These are phyloP conservation scores for Mentha longifolia DNA, from an alignment of 257 asterid species.

Conservation along the genomic window DNA sequence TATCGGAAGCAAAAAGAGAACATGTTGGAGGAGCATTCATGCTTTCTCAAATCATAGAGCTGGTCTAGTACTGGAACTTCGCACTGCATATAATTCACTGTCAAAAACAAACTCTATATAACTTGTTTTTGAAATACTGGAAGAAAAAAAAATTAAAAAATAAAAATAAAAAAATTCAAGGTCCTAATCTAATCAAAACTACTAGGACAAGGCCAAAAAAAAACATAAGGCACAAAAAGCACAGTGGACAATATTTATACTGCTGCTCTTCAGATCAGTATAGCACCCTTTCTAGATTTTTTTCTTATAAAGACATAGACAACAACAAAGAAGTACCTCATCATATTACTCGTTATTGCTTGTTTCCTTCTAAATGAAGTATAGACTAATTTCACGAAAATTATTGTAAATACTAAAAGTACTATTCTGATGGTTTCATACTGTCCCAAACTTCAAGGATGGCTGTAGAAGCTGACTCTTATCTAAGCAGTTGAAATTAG, in stretches of 20 bases:
- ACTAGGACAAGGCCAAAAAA: neutral
- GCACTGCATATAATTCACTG: neutral
- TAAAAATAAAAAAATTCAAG: too few relatives aligned
- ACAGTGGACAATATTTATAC: neutral
- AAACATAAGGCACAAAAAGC: too few relatives aligned
- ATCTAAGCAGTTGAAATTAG: constrained; percentile 15
- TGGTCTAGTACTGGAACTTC: neutral
- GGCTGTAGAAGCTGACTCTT: neutral
- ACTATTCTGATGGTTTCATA: neutral
- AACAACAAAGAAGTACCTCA: neutral
- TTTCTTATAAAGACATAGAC: neutral
- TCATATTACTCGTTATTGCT: neutral
- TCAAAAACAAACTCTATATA: neutral
- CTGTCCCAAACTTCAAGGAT: neutral
- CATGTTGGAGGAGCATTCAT: neutral
- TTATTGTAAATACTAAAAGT: neutral
- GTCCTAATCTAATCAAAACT: neutral
- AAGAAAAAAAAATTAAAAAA: too few relatives aligned
- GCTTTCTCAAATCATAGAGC: neutral
- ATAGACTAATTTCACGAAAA: neutral
- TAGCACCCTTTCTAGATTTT: neutral
- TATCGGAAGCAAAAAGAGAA: neutral
- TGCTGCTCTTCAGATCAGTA: neutral
- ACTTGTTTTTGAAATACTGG: too few relatives aligned
- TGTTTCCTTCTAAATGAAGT: neutral